Evolutionary conservation across 164 flowering plant species (phyloP).

Genomic region (Kalanchoe fedtschenkoi): DNA sequence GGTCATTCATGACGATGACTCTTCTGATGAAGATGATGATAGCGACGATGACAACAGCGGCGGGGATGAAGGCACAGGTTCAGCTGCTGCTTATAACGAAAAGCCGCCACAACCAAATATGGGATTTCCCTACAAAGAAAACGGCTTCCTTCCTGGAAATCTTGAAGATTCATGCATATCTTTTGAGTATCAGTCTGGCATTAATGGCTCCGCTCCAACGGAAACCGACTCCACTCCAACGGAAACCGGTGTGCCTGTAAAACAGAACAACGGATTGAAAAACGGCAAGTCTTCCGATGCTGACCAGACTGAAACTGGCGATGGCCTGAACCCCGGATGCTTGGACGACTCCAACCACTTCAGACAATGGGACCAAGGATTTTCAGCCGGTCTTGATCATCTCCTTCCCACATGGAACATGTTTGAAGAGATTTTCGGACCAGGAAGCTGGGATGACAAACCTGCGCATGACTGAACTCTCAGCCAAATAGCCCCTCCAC

Average conservation of each 20-base stretch:
- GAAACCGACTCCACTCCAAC: neutral
- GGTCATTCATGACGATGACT: conserved; percentile 17
- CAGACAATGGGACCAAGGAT: neutral
- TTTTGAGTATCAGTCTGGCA: conserved; percentile 8
- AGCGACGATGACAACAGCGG: conserved; percentile 15
- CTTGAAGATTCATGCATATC: conserved; percentile 15
- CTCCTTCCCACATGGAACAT: neutral
- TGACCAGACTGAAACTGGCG: neutral
- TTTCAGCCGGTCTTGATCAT: conserved; percentile 5
- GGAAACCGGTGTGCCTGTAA: neutral
- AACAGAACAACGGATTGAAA: neutral
- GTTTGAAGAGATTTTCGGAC: neutral
- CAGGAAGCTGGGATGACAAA: conserved; percentile 1
- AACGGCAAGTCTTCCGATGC: neutral
- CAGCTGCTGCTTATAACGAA: neutral
- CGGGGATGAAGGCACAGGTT: conserved; percentile 9
- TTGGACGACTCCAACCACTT: neutral
- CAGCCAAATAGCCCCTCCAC: neutral
- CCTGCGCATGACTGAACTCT: neutral
- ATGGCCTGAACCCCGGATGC: neutral
- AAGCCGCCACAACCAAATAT: neutral
- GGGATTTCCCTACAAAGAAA: neutral
- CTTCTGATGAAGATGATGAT: conserved; percentile 6
- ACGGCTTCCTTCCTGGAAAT: neutral
- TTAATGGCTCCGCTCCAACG: conserved; percentile 4